Evolutionary conservation across 139 green algal genomes (phyloP).

Genomic region (Closterium sp.): DNA sequence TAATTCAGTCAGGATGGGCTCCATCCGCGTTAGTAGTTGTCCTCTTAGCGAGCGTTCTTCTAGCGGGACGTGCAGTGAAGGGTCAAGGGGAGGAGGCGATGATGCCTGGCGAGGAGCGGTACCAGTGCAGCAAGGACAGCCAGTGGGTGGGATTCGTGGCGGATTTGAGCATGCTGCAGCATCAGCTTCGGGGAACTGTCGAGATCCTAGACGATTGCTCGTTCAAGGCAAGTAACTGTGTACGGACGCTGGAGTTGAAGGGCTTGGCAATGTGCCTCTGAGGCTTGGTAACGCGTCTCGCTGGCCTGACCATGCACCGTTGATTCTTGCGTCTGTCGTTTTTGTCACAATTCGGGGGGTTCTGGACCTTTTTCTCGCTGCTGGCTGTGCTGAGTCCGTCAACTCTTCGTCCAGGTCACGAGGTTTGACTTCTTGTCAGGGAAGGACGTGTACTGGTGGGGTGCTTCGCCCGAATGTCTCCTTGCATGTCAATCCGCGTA

Average conservation of each 20-base stretch:
- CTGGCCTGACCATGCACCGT: too few relatives aligned
- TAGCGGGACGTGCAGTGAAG: background rate
- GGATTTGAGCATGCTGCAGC: constrained; percentile 40
- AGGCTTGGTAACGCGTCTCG: too few relatives aligned
- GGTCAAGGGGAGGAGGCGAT: background rate
- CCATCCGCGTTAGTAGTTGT: background rate
- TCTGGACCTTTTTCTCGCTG: background rate
- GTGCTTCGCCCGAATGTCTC: too few relatives aligned
- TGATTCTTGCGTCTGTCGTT: too few relatives aligned
- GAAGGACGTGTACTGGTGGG: too few relatives aligned
- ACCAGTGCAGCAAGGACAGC: constrained; percentile 20
- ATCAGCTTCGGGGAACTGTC: constrained; percentile 40
- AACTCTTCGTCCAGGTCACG: background rate
- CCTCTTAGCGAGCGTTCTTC: background rate
- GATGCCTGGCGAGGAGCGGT: background rate
- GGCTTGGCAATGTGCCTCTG: too few relatives aligned
- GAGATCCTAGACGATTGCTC: constrained; percentile 44
- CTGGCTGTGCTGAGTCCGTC: background rate
- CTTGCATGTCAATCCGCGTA: background rate
- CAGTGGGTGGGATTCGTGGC: constrained; percentile 27
- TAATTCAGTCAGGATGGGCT: background rate
- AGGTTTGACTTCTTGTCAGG: too few relatives aligned
- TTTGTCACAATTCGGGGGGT: too few relatives aligned
- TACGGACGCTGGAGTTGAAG: background rate
- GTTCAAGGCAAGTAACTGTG: constrained; percentile 30